Percentiles rank a stretch among this genome's conserved stretches.
phyloP scores from a whole-genome alignment of 257 asterid genomes.

The Fraxinus cuspidata region DNA sequence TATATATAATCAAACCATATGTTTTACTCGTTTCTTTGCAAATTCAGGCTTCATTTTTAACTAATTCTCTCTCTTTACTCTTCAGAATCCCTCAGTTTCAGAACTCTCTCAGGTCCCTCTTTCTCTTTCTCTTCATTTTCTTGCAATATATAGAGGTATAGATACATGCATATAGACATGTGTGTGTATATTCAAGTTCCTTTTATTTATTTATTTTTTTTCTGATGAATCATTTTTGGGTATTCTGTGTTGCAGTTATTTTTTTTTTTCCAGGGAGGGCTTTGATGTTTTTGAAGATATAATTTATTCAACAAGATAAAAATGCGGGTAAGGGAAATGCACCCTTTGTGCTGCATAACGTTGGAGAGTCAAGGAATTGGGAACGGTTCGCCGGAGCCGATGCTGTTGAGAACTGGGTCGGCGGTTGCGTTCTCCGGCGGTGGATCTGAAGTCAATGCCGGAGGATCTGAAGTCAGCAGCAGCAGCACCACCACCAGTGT shows the following conservation, averaged over 20 bases:
- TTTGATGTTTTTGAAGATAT: background rate
- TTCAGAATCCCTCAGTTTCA: conserved; percentile 41
- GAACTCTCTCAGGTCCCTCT: conserved; percentile 33
- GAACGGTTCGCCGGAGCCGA: conserved; percentile 66
- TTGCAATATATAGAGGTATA: background rate
- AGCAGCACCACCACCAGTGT: conserved; percentile 40
- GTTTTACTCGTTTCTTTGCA: conserved; percentile 9
- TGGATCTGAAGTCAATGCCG: conserved; percentile 73
- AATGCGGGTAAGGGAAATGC: conserved; percentile 92
- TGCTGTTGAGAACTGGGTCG: conserved; percentile 71
- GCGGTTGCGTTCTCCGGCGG: conserved; percentile 44
- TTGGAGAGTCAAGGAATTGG: conserved; percentile 68
- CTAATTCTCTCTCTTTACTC: background rate
- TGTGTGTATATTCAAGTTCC: conserved; percentile 7
- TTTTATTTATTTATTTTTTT: background rate
- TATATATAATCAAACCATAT: conserved; percentile 34
- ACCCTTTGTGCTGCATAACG: conserved; percentile 91
- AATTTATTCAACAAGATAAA: background rate
- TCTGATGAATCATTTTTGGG: conserved; percentile 24
- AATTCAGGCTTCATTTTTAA: conserved; percentile 24
- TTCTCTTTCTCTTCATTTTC: background rate
- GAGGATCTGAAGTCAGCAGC: conserved; percentile 54
- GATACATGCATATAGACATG: background rate
- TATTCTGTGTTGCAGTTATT: conserved; percentile 18
- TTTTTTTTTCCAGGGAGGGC: background rate